phyloP scores from a whole-genome alignment of 306 rosid genomes.

The Oxytropis ochrocephala region DNA sequence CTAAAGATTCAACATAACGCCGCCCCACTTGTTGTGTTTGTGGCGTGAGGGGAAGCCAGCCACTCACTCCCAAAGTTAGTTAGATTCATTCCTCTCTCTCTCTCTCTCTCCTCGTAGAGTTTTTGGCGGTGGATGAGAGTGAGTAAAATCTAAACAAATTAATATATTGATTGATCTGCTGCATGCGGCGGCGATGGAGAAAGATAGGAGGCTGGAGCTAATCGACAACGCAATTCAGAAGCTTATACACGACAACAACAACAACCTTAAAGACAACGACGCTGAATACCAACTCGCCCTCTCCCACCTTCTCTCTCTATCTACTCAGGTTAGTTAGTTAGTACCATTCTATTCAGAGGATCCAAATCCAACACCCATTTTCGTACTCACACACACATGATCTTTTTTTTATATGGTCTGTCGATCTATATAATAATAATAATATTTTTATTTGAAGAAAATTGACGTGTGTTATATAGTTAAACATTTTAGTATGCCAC shows the following conservation, averaged over 20 bases:
- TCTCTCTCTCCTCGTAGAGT: neutral
- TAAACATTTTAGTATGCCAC: neutral
- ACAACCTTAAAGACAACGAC: slow-evolving; percentile 30
- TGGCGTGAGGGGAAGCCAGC: too few relatives aligned
- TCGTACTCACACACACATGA: too few relatives aligned
- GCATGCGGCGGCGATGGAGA: slow-evolving; percentile 32
- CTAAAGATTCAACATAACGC: too few relatives aligned
- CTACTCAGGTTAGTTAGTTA: slow-evolving; percentile 26
- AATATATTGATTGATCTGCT: too few relatives aligned
- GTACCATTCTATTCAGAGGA: neutral
- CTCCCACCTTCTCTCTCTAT: slow-evolving; percentile 45
- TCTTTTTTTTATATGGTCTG: too few relatives aligned
- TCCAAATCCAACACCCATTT: too few relatives aligned
- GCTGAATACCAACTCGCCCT: slow-evolving; percentile 45
- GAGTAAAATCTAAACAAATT: neutral
- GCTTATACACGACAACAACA: slow-evolving; percentile 39
- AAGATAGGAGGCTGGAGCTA: slow-evolving; percentile 45
- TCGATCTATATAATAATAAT: too few relatives aligned
- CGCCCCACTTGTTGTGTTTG: neutral
- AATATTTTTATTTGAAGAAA: too few relatives aligned
- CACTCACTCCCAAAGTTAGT: neutral
- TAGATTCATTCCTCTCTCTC: neutral
- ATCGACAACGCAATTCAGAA: slow-evolving; percentile 51
- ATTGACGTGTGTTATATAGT: neutral
- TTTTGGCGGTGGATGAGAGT: slow-evolving; percentile 16